Evolutionary conservation across 139 green algal genomes (phyloP).

Genomic region (Parachlorella kessleri): DNA sequence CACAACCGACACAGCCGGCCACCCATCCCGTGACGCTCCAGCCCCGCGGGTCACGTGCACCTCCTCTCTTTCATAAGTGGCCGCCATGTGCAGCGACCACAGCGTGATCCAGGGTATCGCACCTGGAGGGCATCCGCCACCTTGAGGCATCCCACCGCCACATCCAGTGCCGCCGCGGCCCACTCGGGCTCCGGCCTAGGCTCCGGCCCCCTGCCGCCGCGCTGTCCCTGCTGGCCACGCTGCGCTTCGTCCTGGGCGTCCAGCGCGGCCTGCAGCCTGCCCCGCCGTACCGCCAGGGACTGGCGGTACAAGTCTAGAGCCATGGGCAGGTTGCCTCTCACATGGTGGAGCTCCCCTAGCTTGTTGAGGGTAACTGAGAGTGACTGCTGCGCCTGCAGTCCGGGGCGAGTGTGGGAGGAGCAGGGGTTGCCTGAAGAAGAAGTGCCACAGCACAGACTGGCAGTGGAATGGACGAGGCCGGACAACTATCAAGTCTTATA

Average conservation of each 20-base stretch:
- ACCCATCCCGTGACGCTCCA: too few species aligned
- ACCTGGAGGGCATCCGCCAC: conserved; percentile 14
- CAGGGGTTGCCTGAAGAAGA: too few species aligned
- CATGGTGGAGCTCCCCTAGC: conserved; percentile 32
- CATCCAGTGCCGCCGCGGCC: conserved; percentile 23
- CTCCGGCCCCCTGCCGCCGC: too few species aligned
- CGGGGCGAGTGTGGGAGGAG: not conserved
- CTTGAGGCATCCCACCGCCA: conserved; percentile 35
- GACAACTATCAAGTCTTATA: too few species aligned
- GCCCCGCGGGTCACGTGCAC: too few species aligned
- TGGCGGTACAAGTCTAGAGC: conserved; percentile 14
- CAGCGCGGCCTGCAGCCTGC: conserved; percentile 10
- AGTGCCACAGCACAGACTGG: too few species aligned
- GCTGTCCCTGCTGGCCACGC: not conserved
- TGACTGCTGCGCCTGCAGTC: conserved; percentile 17
- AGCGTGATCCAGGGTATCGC: too few species aligned
- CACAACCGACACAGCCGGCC: too few species aligned
- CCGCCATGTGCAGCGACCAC: too few species aligned
- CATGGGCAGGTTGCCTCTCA: conserved; percentile 18
- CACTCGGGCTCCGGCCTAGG: not conserved
- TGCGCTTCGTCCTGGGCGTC: not conserved
- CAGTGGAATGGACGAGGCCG: too few species aligned
- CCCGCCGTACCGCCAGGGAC: conserved; percentile 22
- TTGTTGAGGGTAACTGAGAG: conserved; percentile 43
- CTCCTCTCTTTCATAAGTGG: too few species aligned